Evolutionary conservation across 345 rosid species (phyloP).

Genomic region (Gossypium stocksii): DNA sequence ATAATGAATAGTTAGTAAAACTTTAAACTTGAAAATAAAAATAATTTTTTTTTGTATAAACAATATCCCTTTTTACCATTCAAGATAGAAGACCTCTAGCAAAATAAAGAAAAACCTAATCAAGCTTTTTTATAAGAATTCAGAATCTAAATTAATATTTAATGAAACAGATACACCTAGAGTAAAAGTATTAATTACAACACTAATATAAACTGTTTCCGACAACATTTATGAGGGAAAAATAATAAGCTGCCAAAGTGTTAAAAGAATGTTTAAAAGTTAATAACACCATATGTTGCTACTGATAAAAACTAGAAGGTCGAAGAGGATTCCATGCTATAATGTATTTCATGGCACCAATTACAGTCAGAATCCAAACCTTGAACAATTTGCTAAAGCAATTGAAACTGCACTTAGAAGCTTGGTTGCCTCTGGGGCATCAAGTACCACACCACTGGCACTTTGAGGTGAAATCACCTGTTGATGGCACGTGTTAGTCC

Average conservation of each 20-base stretch:
- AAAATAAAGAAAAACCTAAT: no score
- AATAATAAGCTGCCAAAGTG: constrained; percentile 1
- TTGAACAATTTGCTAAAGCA: constrained; percentile 84
- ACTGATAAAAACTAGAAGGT: background rate
- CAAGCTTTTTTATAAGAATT: no score
- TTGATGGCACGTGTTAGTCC: constrained; percentile 19
- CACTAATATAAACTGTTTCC: background rate
- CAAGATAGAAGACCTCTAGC: no score
- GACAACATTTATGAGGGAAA: background rate
- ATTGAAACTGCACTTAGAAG: constrained; percentile 90
- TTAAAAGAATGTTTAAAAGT: background rate
- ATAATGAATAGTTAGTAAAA: no score
- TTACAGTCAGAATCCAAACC: constrained; percentile 47
- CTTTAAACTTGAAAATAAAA: no score
- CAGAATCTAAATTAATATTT: constrained; percentile 2
- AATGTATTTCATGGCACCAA: background rate
- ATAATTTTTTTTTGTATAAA: no score
- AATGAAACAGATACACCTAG: background rate
- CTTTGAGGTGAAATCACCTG: constrained; percentile 93
- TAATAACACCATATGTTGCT: background rate
- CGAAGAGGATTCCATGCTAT: constrained; percentile 1
- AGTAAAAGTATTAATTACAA: background rate
- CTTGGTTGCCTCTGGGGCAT: constrained; percentile 90
- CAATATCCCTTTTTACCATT: no score
- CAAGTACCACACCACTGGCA: constrained; percentile 94